Base-by-base conservation (phyloP, 306 rosid species). In the Luffa aegyptiaca region DNA sequence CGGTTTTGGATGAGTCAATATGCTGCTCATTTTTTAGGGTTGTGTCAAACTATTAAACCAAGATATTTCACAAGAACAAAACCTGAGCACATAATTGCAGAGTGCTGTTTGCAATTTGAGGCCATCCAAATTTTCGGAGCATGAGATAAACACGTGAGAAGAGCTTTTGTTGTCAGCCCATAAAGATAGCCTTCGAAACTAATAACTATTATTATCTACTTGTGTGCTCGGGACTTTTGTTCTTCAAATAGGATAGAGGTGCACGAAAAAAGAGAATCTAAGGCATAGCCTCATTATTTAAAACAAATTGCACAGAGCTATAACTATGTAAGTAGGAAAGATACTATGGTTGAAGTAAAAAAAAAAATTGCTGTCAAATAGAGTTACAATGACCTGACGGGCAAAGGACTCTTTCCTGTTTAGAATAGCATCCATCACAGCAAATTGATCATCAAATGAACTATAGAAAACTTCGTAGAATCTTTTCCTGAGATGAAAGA, bases 371-470 rank as follows among this genome's bases (percentile, higher is more conserved):
- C 75, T 5, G 55, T 83, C 83, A 74, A 83, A 75, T 75, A 84
- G 80, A 83, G 81, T 81, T 83, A 77, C 56, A 39, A 85, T 79
- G 86, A 95, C 98, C 97, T 85, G 90, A 58, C 75, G 91, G 26
- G 97, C 86, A 87, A 96, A 93, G 77, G 87, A 83, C 84, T 93
- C 94, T 85, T 96, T 96, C 78, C 92, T 92, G 61, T 91, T 89
- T 73, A 96, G 85, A 88, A 93, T 93, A 53, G 94, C 90, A 82
- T 86, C 89, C 98, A 93, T 96, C 82, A 92, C 97, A 80, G 91
- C 85, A 58, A 87, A 89, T 76, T 92, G 94, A 80, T 93, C 97
- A 62, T 89, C 97, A 88, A 96, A 96, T 78, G 89, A 90, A 84
- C 96, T 81, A 83, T 91, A 96, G 82, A 96, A 93, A 80, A 81